Evolutionary conservation across 345 rosid genomes (phyloP).

Genomic region (Rhodamnia rubescens): DNA sequence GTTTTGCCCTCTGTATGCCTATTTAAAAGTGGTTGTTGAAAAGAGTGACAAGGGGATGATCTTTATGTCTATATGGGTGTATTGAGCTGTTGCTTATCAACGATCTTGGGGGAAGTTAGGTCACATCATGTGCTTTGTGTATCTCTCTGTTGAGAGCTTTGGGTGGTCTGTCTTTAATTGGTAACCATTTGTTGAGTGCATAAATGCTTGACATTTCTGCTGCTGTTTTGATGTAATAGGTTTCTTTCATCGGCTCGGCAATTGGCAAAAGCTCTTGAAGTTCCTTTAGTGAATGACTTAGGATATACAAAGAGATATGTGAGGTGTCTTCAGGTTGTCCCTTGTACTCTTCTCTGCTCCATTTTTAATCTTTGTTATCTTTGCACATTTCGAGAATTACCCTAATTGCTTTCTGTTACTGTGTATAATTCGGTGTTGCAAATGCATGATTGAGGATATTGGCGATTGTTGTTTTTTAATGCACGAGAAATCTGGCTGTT

Average conservation of each 20-base stretch:
- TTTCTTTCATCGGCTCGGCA: constrained; percentile 97
- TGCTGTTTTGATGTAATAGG: constrained; percentile 20
- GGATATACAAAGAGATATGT: constrained; percentile 99
- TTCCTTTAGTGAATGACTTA: constrained; percentile 93
- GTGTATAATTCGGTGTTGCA: background rate
- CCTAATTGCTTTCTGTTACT: background rate
- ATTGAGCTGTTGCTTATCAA: background rate
- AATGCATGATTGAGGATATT: background rate
- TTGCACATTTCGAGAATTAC: background rate
- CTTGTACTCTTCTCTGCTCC: background rate
- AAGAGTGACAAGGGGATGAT: background rate
- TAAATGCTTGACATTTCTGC: background rate
- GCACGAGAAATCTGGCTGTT: background rate
- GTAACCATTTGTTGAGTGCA: background rate
- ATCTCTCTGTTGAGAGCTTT: background rate
- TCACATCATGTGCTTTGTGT: background rate
- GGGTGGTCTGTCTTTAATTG: background rate
- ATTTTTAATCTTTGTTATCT: background rate
- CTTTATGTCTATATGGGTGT: background rate
- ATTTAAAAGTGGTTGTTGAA: background rate
- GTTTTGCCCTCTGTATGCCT: background rate
- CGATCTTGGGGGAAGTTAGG: background rate
- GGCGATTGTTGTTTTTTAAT: background rate
- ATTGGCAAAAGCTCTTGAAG: constrained; percentile 95
- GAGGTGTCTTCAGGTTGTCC: constrained; percentile 87